A percentile compares a stretch with the other conserved stretches of the same genome.
These are phyloP conservation scores for Glonium stellatum DNA, from an alignment of 495 filamentous ascomycete species.

Conservation along the genomic window DNA sequence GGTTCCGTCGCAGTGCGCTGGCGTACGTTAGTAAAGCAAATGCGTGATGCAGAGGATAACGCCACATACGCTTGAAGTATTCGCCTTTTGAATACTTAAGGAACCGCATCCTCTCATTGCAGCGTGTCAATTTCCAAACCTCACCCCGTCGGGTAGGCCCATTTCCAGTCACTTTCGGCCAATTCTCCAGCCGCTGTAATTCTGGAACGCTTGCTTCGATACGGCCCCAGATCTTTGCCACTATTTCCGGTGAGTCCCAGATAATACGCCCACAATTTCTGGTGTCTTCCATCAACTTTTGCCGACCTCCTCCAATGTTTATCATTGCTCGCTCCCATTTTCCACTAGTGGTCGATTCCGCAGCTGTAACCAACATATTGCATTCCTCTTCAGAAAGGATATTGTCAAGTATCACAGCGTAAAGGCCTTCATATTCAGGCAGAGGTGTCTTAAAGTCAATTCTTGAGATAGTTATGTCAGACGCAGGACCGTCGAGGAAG, in stretches of 20 bases:
- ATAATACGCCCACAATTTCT: conserved; percentile 72
- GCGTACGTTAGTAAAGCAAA: neutral
- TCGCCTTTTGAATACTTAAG: conserved; percentile 68
- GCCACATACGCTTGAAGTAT: conserved; percentile 59
- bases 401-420: conserved; percentile 38
- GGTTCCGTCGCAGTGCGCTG: conserved; percentile 67
- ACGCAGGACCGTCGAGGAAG: conserved; percentile 32
- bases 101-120: conserved; percentile 78
- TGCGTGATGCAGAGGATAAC: neutral
- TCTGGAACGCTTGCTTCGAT: conserved; percentile 45
- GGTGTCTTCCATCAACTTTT: conserved; percentile 49
- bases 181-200: conserved; percentile 34
- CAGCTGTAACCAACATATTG: conserved; percentile 31
- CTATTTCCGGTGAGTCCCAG: conserved; percentile 57
- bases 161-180: conserved; percentile 42
- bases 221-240: conserved; percentile 56
- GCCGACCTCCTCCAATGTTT: conserved; percentile 56
- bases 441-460: conserved; percentile 36
- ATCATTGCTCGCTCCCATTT: conserved; percentile 60
- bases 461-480: conserved; percentile 19
- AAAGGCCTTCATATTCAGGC: conserved; percentile 29
- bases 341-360: conserved; percentile 29
- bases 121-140: conserved; percentile 48
- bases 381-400: conserved; percentile 39
- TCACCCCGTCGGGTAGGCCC: conserved; percentile 42